Percentiles rank a stretch among this genome's conserved stretches.
phyloP scores from a whole-genome alignment of 768 basidiomycete genomes.

The Vararia minispora region DNA sequence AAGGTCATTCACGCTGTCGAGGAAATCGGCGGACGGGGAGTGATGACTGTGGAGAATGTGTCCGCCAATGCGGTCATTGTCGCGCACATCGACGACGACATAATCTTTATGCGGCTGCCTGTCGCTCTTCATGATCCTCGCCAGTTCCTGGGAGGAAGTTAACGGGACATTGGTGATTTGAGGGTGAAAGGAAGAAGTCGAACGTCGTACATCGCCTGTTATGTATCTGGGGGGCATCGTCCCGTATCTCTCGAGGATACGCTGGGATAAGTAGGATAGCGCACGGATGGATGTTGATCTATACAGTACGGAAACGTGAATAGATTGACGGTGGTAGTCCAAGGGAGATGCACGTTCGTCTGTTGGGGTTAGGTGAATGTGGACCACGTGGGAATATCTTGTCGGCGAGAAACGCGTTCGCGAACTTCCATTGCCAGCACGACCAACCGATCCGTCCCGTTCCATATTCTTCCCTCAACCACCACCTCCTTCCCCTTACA shows the following conservation, averaged over 20 bases:
- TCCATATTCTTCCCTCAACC: constrained; percentile 19
- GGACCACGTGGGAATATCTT: no score
- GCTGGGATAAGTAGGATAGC: neutral
- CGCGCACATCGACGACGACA: constrained; percentile 76
- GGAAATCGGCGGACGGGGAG: constrained; percentile 51
- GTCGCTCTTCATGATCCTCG: constrained; percentile 53
- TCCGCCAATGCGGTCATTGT: constrained; percentile 69
- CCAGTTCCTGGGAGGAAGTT: constrained; percentile 50
- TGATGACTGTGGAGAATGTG: constrained; percentile 61
- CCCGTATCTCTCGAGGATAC: neutral
- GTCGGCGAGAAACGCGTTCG: no score
- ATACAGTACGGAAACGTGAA: no score
- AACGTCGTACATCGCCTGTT: constrained; percentile 25
- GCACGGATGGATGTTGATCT: neutral
- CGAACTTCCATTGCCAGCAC: constrained; percentile 1
- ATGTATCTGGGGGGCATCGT: constrained; percentile 28
- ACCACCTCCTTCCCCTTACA: constrained; percentile 11
- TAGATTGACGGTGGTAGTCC: no score
- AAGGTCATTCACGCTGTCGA: constrained; percentile 43
- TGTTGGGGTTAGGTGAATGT: neutral
- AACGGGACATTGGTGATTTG: constrained; percentile 1
- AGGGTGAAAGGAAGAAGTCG: neutral
- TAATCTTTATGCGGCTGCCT: constrained; percentile 55
- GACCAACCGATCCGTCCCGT: constrained; percentile 6
- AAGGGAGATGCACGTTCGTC: no score